phyloP scores from a whole-genome alignment of 225 moss, liverwort and hornwort genomes.

The Pseudoscleropodium purum region DNA sequence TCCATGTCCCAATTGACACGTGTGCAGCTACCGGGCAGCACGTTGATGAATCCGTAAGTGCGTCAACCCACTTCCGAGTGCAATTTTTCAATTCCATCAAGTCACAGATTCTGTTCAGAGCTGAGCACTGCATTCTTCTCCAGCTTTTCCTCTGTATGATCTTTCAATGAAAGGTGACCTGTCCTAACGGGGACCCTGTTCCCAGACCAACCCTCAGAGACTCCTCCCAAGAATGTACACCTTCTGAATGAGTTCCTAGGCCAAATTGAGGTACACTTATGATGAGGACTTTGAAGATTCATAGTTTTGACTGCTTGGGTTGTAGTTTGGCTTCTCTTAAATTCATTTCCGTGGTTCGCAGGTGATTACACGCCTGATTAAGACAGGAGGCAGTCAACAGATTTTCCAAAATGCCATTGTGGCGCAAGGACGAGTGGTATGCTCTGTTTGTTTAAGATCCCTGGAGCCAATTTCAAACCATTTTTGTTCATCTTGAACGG shows the following conservation, averaged over 20 bases:
- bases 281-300: neutral
- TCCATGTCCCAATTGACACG: neutral
- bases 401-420: slow-evolving; percentile 16
- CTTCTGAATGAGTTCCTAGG: neutral
- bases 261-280: neutral
- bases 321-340: neutral
- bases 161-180: no score
- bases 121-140: neutral
- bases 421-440: slow-evolving; percentile 38
- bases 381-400: slow-evolving; percentile 48
- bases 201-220: neutral
- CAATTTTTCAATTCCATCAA: neutral
- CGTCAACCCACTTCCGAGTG: neutral
- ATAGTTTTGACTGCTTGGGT: neutral
- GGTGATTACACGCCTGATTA: slow-evolving; percentile 51
- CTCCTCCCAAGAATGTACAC: no score
- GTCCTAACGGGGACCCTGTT: neutral
- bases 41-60: slow-evolving; percentile 2
- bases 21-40: slow-evolving; percentile 3
- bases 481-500: neutral
- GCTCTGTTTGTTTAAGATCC: neutral
- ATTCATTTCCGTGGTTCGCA: neutral
- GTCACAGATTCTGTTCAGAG: neutral
- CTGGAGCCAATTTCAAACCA: neutral
- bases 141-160: neutral